Base-by-base conservation (phyloP, 306 rosid genomes). In the Myrica gale region DNA sequence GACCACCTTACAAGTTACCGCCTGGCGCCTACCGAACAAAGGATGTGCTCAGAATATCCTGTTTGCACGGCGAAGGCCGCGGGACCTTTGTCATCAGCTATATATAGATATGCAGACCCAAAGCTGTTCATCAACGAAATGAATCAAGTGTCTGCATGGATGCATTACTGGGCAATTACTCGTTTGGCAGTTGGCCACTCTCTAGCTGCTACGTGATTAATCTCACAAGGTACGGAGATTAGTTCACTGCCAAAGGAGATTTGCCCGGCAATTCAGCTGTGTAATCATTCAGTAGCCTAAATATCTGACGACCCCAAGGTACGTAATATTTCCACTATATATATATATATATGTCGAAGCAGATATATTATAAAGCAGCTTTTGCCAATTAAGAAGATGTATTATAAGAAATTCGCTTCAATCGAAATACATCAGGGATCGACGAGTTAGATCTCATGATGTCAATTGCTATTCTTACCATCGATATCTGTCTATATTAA, bases 161-260 rank as follows among this genome's bases (percentile, higher is more conserved):
- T 84, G 91, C 65, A 87, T 91, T 84, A 81, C 89, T 32, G 93
- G 93, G 89, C 88, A 89, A 87, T 58, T 72, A 71, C 88, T 86
- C 83, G 68, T 83, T 74, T 84, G 92, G 92, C 88, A 63, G 96
- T 61, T 43, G 65, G 63, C 70, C 9, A 69, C 32, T 67, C 32
- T 37, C 16, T 56, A 32, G 58, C 58, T 19, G 9, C 15, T 5
- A 68, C 6, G 50, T 16, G 54, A 79, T 70, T 61, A 52, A 21
- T 8, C 5, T 57, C 37, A 65, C 74, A n/a, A 80, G 6, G 42
- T 42, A 37, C 9, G n/a, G 42, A 73, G 43, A 12, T 39, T 15
- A 53, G 76, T 81, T 78, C 74, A 85, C 87, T 75, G 90, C 90
- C 96, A 89, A 91, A 89, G 91, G 86, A 84, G 91, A 89, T 89